phyloP scores from a whole-genome alignment of 257 asterid genomes.

The Hygrophila difformis region DNA sequence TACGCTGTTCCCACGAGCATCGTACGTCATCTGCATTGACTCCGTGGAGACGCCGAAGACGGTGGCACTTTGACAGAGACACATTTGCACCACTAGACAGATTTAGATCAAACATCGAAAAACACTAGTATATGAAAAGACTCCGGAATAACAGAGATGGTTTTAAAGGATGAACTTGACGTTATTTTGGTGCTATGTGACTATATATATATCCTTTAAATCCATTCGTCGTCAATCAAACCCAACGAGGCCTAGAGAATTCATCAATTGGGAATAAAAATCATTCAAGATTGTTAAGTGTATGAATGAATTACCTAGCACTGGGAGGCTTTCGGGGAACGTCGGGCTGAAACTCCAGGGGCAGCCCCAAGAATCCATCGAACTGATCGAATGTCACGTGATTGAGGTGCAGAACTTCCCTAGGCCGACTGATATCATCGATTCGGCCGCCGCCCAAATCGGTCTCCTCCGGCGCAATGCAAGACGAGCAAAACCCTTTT shows the following conservation, averaged over 20 bases:
- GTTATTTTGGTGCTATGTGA: too few relatives aligned
- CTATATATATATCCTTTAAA: too few relatives aligned
- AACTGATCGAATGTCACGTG: conserved; percentile 96
- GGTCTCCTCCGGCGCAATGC: too few relatives aligned
- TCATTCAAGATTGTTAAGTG: neutral
- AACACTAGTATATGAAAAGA: too few relatives aligned
- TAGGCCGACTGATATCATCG: conserved; percentile 98
- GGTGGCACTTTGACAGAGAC: conserved; percentile 49
- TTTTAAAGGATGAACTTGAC: too few relatives aligned
- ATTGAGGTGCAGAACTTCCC: conserved; percentile 83
- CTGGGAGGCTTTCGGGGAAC: conserved; percentile 86
- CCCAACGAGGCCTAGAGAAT: too few relatives aligned
- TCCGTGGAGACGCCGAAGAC: conserved; percentile 98
- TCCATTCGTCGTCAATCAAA: too few relatives aligned
- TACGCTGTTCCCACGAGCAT: conserved; percentile 75
- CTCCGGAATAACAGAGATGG: too few relatives aligned
- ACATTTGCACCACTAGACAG: neutral
- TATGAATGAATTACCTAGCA: conserved; percentile 74
- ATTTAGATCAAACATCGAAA: neutral
- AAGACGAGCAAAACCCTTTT: too few relatives aligned
- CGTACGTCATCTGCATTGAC: conserved; percentile 95
- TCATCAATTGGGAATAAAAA: too few relatives aligned
- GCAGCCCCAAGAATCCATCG: conserved; percentile 93
- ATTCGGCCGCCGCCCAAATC: too few relatives aligned
- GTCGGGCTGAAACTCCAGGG: conserved; percentile 95